A percentile compares a stretch with the other conserved stretches of the same genome.
Conservation (phyloP, 2,329 filamentous ascomycete genomes). For the Apiospora kogelbergensis region DNA sequence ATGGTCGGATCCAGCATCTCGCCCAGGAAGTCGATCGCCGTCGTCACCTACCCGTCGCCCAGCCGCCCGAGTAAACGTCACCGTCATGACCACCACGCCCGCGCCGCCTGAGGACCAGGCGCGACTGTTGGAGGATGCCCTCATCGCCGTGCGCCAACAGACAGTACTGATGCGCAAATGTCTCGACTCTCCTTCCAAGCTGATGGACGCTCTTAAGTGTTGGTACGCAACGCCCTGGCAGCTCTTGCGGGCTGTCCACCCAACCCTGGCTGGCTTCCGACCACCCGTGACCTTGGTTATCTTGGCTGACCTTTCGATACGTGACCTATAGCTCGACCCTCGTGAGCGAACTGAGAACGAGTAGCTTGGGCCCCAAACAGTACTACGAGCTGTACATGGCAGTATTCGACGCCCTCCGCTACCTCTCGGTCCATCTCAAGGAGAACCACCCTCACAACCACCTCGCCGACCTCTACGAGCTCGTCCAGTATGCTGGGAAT, state of each 20-base stretch:
- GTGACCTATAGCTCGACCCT: conserved; percentile 76
- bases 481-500: conserved; percentile 97
- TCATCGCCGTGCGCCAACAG: conserved; percentile 95
- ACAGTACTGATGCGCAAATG: conserved; percentile 96
- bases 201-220: conserved; percentile 99
- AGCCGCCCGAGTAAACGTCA: background rate
- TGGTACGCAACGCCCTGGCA: conserved; percentile 72
- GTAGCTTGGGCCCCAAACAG: conserved; percentile 96
- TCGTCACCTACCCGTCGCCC: background rate
- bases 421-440: conserved; percentile 92
- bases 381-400: conserved; percentile 99
- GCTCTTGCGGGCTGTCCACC: conserved; percentile 15
- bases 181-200: conserved; percentile 93
- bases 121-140: conserved; percentile 93
- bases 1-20: conserved; percentile 5
- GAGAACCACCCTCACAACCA: conserved; percentile 98
- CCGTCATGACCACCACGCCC: conserved; percentile 48
- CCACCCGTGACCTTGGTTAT: background rate
- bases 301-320: conserved; percentile 23
- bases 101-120: conserved; percentile 77
- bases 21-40: conserved; percentile 3
- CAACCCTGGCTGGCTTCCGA: background rate
- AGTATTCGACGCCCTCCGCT: conserved; percentile 95
- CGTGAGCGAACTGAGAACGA: conserved; percentile 96
- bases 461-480: conserved; percentile 94